phyloP scores from a whole-genome alignment of 805 yeast species.

The Monosporozyma aerobia region DNA sequence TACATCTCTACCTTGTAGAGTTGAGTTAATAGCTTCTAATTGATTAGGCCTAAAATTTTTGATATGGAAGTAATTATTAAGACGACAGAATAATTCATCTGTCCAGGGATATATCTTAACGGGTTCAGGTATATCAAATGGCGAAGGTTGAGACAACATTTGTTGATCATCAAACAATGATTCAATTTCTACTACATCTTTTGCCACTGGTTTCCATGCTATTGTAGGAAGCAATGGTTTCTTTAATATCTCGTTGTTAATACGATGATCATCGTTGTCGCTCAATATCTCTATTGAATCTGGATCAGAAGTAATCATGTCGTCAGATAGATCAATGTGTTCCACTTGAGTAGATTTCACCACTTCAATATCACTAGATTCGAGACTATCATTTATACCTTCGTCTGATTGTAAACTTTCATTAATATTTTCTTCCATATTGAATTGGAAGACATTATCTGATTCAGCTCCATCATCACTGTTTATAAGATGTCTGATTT shows the following conservation, averaged over 20 bases:
- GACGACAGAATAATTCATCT: conserved; percentile 49
- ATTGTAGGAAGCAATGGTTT: neutral
- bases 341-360: neutral
- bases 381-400: neutral
- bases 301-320: neutral
- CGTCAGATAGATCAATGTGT: neutral
- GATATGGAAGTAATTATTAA: conserved; percentile 54
- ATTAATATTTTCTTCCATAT: neutral
- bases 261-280: neutral
- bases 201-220: neutral
- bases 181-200: neutral
- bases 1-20: conserved; percentile 69
- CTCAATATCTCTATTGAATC: conserved; percentile 1
- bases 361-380: conserved; percentile 2
- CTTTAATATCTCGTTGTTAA: neutral
- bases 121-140: neutral
- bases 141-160: neutral
- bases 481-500: conserved; percentile 1
- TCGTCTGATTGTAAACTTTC: neutral
- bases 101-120: conserved; percentile 43
- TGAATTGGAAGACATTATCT: conserved; percentile 5
- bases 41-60: conserved; percentile 72
- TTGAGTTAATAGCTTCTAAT: conserved; percentile 74
- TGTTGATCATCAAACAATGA: neutral
- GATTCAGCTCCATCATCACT: conserved; percentile 12